Evolutionary conservation across 2,329 filamentous ascomycete species (phyloP), one percentile per base, ranked within the genome.

Genomic region (Aureobasidium leucospermi): DNA sequence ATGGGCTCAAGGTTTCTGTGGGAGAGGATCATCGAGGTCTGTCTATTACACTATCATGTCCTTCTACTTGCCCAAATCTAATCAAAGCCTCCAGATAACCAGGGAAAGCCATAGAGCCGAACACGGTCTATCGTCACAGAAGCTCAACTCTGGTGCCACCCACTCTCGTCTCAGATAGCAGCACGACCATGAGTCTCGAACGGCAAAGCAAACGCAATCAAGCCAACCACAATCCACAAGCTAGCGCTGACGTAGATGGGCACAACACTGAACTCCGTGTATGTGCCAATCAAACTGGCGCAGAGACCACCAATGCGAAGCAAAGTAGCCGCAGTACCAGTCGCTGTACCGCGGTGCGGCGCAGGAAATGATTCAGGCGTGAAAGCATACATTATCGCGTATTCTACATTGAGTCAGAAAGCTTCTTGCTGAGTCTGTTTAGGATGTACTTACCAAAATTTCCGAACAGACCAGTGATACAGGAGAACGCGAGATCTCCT

Each of bases 311-410:
- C 81, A 45, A 86, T 68, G 32, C 87, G 78, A 70, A 89, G 90
- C 62, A 90, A 71, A 67, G 88, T 88, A 68, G 84, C 87, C 28
- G 84, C 83, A 49, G 90, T 85, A 42, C 87, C 88, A 0, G 84
- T 87, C 6, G 86, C 88, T 0, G 86, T 88, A 6, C 87, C 88
- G 36, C 88, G 78, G 19, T 87, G 83, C 0, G 86, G 85, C 0
- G 86, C 85, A 0, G 87, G 86, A 72, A 90, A 90, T 31, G 89
- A 82, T 67, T 90, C 88, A 0, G 87, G 87, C 0, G 88, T 90
- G 68, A 89, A 90, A 7, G 87, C 85, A 69, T 89, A 90, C 1
- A 91, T 74, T 1, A 89, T 85, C 59, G 86, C 87, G 72, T 89
- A 90, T 84, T 38, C 48, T 51, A 10, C 13, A 9, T 4, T 3